phyloP scores from a whole-genome alignment of 1,284 basidiomycete species.

The Ceratobasidium sp. region DNA sequence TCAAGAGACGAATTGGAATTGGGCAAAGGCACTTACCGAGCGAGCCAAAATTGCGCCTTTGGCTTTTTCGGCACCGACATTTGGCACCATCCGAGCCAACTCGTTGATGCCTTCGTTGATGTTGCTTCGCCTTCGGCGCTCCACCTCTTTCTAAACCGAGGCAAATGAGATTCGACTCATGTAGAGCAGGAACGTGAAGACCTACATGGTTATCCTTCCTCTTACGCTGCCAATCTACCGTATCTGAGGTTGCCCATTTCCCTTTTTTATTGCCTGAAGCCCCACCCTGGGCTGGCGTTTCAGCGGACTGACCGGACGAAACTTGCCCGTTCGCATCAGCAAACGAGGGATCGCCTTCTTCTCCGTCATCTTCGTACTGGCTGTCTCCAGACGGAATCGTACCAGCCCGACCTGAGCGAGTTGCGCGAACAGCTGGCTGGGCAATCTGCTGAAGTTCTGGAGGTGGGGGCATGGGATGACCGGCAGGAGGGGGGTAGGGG shows the following conservation, averaged over 20 bases:
- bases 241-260: slow-evolving; percentile 30
- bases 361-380: slow-evolving; percentile 27
- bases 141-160: slow-evolving; percentile 88
- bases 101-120: slow-evolving; percentile 97
- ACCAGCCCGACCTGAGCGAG: slow-evolving; percentile 28
- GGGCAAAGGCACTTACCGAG: slow-evolving; percentile 56
- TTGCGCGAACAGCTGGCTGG: slow-evolving; percentile 20
- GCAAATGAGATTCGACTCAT: neutral
- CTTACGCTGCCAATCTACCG: slow-evolving; percentile 74
- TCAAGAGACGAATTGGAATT: neutral
- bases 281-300: neutral
- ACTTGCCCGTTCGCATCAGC: slow-evolving; percentile 27
- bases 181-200: neutral
- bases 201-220: slow-evolving; percentile 84
- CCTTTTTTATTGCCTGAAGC: slow-evolving; percentile 24
- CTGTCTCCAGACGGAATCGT: neutral
- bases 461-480: slow-evolving; percentile 32
- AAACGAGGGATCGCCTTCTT: slow-evolving; percentile 10
- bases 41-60: slow-evolving; percentile 87
- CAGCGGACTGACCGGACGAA: slow-evolving; percentile 9
- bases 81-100: slow-evolving; percentile 87
- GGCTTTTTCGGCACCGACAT: slow-evolving; percentile 80
- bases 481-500: slow-evolving; percentile 12
- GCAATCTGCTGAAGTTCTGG: slow-evolving; percentile 33
- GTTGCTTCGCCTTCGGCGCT: slow-evolving; percentile 89